Percentiles rank a stretch among this genome's conserved stretches.
Evolutionary conservation across 305 asterid species (phyloP).

Genomic region (Rubia peregrina): DNA sequence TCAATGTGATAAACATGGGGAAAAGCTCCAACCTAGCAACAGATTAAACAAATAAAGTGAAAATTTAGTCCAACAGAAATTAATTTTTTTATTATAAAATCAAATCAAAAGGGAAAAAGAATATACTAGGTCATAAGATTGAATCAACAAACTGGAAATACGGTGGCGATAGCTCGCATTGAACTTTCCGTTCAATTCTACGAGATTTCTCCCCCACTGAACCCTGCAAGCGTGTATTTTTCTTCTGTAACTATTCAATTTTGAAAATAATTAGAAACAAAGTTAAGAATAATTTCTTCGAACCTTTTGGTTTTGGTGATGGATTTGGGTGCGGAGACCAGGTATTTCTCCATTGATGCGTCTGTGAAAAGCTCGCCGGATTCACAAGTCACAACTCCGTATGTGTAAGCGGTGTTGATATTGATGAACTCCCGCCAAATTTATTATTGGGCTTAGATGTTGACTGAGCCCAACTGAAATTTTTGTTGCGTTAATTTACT

Average conservation of each 20-base stretch:
- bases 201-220: conserved; percentile 57
- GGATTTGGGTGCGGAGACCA: conserved; percentile 29
- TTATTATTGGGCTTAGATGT: neutral
- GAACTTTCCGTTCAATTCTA: conserved; percentile 60
- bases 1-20: conserved; percentile 66
- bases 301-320: conserved; percentile 33
- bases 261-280: neutral
- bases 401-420: neutral
- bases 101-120: neutral
- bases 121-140: conserved; percentile 62
- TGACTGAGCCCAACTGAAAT: neutral
- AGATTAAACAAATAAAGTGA: conserved; percentile 12
- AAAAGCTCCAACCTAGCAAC: conserved; percentile 44
- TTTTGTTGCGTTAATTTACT: neutral
- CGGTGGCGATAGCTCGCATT: conserved; percentile 51
- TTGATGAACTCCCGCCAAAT: conserved; percentile 4
- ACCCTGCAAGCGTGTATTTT: conserved; percentile 28
- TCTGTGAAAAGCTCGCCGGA: neutral
- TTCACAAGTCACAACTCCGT: neutral
- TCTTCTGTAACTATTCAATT: neutral
- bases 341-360: conserved; percentile 46
- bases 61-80: neutral
- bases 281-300: neutral
- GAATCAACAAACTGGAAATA: conserved; percentile 41
- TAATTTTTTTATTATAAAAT: neutral